Evolutionary conservation across 805 yeast species (phyloP).

Genomic region (Candida rishiriensis): DNA sequence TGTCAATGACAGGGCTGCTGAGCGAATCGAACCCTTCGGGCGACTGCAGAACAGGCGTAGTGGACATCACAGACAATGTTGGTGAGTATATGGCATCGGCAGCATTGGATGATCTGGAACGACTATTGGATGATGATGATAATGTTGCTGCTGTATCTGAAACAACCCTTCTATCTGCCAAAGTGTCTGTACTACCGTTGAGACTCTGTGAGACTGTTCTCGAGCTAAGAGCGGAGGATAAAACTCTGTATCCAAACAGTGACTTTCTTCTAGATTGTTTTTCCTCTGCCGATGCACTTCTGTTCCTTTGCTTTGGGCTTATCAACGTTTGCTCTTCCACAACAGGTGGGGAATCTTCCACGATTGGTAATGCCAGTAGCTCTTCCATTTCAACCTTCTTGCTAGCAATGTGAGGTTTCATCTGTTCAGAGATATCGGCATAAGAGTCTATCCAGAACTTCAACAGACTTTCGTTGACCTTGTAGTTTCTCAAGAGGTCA

Average conservation of each 20-base stretch:
- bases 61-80: neutral
- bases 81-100: neutral
- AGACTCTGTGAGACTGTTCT: constrained; percentile 10
- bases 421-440: constrained; percentile 7
- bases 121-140: neutral
- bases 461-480: constrained; percentile 24
- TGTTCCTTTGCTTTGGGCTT: constrained; percentile 11
- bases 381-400: constrained; percentile 7
- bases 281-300: constrained; percentile 11
- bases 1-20: neutral
- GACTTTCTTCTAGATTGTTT: constrained; percentile 23
- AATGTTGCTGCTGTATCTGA: constrained; percentile 1
- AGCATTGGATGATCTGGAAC: neutral
- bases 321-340: constrained; percentile 8
- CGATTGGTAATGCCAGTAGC: constrained; percentile 12
- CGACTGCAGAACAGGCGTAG: neutral
- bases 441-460: constrained; percentile 25
- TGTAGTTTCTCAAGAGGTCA: constrained; percentile 25
- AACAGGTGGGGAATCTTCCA: neutral
- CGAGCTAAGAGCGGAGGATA: constrained; percentile 21
- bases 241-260: constrained; percentile 24
- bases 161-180: constrained; percentile 1
- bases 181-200: neutral
- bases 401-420: constrained; percentile 6
- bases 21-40: too few relatives aligned